Evolutionary conservation across 192 early-diverging fungal species (phyloP).

Genomic region (Umbelopsis ramanniana): DNA sequence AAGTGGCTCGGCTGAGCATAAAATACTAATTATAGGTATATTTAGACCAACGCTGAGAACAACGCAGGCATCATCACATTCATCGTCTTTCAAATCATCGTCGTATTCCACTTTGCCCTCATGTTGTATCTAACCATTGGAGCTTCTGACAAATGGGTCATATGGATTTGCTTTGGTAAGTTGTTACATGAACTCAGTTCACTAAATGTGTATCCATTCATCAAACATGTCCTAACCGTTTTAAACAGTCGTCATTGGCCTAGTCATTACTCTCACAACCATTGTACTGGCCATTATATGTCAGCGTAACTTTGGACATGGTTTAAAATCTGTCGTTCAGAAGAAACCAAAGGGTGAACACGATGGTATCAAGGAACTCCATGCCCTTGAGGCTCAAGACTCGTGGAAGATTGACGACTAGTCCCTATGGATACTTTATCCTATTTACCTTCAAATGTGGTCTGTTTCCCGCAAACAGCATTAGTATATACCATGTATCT

Average conservation of each 20-base stretch:
- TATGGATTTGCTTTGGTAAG: constrained; percentile 45
- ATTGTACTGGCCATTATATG: constrained; percentile 31
- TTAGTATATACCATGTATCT: constrained; percentile 9
- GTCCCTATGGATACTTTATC: not conserved
- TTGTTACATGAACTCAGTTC: not conserved
- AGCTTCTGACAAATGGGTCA: constrained; percentile 39
- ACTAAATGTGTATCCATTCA: too few species aligned
- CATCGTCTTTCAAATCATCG: constrained; percentile 39
- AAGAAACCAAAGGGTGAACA: constrained; percentile 15
- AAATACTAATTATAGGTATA: not conserved
- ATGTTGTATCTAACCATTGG: constrained; percentile 33
- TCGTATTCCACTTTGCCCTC: constrained; percentile 38
- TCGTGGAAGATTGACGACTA: constrained; percentile 42
- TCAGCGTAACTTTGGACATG: constrained; percentile 40
- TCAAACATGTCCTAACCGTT: too few species aligned
- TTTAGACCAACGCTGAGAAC: constrained; percentile 39
- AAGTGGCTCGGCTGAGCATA: not conserved
- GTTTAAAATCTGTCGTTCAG: constrained; percentile 42
- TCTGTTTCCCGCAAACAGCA: too few species aligned
- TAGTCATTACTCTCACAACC: constrained; percentile 26
- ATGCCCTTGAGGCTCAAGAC: constrained; percentile 25
- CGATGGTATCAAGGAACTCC: constrained; percentile 27
- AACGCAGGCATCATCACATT: constrained; percentile 34
- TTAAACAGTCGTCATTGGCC: constrained; percentile 22
- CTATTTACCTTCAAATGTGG: not conserved